These are phyloP conservation scores for Clarireedia monteithiana DNA, from an alignment of 2,329 filamentous ascomycete species.

Conservation along the genomic window DNA sequence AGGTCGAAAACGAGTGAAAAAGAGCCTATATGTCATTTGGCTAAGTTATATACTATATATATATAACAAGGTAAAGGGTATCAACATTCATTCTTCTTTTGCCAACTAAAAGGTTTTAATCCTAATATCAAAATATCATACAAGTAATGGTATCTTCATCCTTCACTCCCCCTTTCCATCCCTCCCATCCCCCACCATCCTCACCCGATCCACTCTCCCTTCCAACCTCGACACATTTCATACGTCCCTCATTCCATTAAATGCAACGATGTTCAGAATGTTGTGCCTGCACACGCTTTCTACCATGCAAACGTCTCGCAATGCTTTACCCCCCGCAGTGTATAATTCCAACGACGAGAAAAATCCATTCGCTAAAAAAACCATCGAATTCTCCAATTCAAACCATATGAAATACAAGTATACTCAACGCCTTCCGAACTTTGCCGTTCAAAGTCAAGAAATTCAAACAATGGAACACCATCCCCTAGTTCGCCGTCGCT, in stretches of 20 bases:
- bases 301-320: neutral
- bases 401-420: neutral
- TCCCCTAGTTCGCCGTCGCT: neutral
- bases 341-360: neutral
- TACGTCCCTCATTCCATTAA: neutral
- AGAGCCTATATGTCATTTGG: too few relatives aligned
- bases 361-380: constrained; percentile 6
- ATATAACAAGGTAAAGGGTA: neutral
- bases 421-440: neutral
- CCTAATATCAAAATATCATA: constrained; percentile 6
- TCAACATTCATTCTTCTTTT: constrained; percentile 5
- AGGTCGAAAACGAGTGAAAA: too few relatives aligned
- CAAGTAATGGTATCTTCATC: constrained; percentile 9
- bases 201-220: neutral
- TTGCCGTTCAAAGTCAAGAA: neutral
- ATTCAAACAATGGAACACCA: neutral
- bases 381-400: neutral
- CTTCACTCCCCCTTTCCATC: neutral
- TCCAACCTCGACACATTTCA: neutral
- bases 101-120: neutral
- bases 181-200: neutral
- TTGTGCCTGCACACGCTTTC: constrained; percentile 1
- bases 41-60: too few relatives aligned
- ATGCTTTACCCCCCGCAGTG: constrained; percentile 1
- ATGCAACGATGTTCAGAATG: constrained; percentile 1